A percentile compares a stretch with the other conserved stretches of the same genome.
phyloP scores from a whole-genome alignment of 441 rosid genomes.

The Erodium moschatum region DNA sequence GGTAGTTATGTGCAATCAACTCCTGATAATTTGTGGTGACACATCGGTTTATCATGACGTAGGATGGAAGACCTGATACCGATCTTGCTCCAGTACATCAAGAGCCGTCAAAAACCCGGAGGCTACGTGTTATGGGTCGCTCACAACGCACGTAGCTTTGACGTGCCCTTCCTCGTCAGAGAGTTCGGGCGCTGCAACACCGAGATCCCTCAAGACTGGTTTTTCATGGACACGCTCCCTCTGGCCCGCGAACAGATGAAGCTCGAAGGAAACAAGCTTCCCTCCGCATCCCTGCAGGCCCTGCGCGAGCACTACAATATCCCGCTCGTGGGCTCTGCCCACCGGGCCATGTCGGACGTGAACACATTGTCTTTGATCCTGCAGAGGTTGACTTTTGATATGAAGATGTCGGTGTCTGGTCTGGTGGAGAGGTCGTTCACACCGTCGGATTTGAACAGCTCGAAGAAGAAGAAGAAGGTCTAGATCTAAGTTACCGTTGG shows the following conservation, averaged over 20 bases:
- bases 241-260: constrained; percentile 60
- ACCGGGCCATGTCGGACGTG: constrained; percentile 85
- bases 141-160: constrained; percentile 71
- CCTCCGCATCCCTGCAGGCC: constrained; percentile 40
- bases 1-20: too few relatives aligned
- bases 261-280: constrained; percentile 35
- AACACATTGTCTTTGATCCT: constrained; percentile 43
- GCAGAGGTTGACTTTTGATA: constrained; percentile 53
- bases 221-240: constrained; percentile 50
- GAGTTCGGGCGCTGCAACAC: constrained; percentile 65
- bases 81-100: constrained; percentile 46
- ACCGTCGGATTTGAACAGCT: constrained; percentile 28
- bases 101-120: constrained; percentile 66
- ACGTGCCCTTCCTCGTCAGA: constrained; percentile 52
- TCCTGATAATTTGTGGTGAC: too few relatives aligned
- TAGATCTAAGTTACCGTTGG: constrained; percentile 23
- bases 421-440: constrained; percentile 44
- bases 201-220: constrained; percentile 62
- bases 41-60: constrained; percentile 8
- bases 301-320: constrained; percentile 40
- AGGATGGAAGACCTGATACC: constrained; percentile 87
- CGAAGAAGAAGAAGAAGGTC: constrained; percentile 45
- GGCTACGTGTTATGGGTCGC: constrained; percentile 59
- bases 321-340: constrained; percentile 51
- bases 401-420: constrained; percentile 45